Evolutionary conservation across 805 yeast species (phyloP).

Genomic region (Ogataea nitratoaversa): DNA sequence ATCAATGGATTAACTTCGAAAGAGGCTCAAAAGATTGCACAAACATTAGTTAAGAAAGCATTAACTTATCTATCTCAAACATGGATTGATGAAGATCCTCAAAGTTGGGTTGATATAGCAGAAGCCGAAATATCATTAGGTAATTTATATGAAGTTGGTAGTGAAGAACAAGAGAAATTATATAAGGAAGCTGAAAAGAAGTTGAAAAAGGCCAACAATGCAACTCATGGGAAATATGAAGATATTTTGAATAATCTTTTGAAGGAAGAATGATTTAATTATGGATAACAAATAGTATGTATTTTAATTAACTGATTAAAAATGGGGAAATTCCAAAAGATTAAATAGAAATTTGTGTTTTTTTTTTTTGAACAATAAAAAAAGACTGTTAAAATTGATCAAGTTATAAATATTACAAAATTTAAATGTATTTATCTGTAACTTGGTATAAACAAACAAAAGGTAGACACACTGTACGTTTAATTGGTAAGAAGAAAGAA

Average conservation of each 20-base stretch:
- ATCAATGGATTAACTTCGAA: conserved; percentile 35
- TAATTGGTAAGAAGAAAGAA: too few species aligned
- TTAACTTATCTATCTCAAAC: conserved; percentile 53
- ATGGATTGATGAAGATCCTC: conserved; percentile 69
- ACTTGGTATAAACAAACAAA: too few species aligned
- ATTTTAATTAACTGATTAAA: too few species aligned
- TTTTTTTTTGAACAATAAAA: too few species aligned
- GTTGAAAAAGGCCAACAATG: conserved; percentile 69
- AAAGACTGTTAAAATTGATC: too few species aligned
- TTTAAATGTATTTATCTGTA: too few species aligned
- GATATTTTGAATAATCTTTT: conserved; percentile 55
- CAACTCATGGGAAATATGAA: conserved; percentile 71
- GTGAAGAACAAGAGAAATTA: conserved; percentile 59
- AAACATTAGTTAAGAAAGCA: conserved; percentile 47
- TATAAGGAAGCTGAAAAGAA: conserved; percentile 68
- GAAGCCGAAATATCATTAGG: conserved; percentile 82
- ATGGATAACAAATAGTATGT: not conserved
- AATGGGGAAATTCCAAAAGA: too few species aligned
- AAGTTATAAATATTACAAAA: too few species aligned
- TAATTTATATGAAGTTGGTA: conserved; percentile 62
- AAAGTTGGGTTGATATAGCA: conserved; percentile 77
- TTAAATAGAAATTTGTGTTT: too few species aligned
- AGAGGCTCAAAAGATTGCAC: conserved; percentile 48
- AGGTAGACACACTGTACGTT: too few species aligned
- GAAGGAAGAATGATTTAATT: conserved; percentile 6